Evolutionary conservation across 2,329 filamentous ascomycete species (phyloP).

Genomic region (Paecilomyces formosus): DNA sequence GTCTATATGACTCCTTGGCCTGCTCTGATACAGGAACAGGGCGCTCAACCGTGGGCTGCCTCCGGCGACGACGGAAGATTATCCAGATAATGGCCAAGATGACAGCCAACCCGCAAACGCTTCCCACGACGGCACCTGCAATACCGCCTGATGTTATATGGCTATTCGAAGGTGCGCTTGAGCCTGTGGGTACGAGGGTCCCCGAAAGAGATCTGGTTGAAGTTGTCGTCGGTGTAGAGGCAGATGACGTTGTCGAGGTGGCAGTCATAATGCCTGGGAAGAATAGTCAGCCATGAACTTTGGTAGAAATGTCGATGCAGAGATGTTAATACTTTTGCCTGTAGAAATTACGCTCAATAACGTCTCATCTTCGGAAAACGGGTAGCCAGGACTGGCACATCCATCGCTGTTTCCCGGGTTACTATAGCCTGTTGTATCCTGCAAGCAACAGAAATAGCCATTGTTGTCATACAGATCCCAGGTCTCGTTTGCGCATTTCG

Average conservation of each 20-base stretch:
- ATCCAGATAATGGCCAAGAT: background rate
- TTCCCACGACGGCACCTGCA: background rate
- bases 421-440: background rate
- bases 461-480: background rate
- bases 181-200: background rate
- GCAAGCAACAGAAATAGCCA: background rate
- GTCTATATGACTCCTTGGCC: background rate
- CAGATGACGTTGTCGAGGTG: background rate
- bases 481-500: background rate
- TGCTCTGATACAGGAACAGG: background rate
- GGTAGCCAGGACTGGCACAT: background rate
- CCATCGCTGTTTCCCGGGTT: background rate
- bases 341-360: background rate
- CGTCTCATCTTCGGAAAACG: background rate
- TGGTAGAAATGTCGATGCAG: background rate
- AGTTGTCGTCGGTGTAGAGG: background rate
- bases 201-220: background rate
- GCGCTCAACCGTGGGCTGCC: background rate
- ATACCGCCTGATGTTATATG: background rate
- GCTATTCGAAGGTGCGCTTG: background rate
- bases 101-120: background rate
- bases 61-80: background rate
- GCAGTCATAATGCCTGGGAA: background rate
- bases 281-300: background rate
- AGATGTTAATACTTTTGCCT: background rate